A percentile compares a stretch with the other conserved stretches of the same genome.
These are phyloP conservation scores for Aspergillus melleus DNA, from an alignment of 2,329 filamentous ascomycete genomes.

Conservation along the genomic window DNA sequence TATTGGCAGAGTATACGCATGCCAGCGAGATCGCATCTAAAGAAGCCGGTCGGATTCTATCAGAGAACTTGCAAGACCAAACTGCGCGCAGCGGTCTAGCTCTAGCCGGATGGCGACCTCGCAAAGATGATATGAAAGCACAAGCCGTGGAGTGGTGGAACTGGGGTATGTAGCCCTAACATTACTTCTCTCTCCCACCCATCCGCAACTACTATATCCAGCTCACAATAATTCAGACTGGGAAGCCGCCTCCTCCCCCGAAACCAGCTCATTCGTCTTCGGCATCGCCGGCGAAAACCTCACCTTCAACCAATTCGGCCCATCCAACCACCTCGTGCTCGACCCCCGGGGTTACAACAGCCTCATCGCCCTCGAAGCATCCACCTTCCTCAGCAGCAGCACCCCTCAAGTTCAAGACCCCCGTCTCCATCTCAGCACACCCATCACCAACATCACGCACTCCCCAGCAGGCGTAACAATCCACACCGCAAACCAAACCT, in stretches of 20 bases:
- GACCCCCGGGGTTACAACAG: conserved; percentile 63
- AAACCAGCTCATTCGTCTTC: conserved; percentile 57
- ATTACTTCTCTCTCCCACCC: too few relatives aligned
- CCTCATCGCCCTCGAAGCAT: conserved; percentile 58
- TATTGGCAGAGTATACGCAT: conserved; percentile 54
- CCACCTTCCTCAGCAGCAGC: conserved; percentile 51
- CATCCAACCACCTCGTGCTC: conserved; percentile 61
- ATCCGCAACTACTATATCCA: background rate
- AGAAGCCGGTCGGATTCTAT: conserved; percentile 59
- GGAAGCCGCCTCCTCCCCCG: conserved; percentile 60
- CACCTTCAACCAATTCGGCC: conserved; percentile 63
- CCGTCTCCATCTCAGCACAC: conserved; percentile 59
- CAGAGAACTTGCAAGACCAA: conserved; percentile 61
- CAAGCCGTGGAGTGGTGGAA: conserved; percentile 64
- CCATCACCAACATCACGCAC: conserved; percentile 58
- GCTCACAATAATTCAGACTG: conserved; percentile 45
- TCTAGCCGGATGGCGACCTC: conserved; percentile 63
- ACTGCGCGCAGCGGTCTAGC: conserved; percentile 60
- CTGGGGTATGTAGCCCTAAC: conserved; percentile 35
- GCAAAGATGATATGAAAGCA: conserved; percentile 51
- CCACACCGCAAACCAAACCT: conserved; percentile 54
- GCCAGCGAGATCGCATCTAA: conserved; percentile 49
- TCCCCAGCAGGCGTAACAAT: conserved; percentile 55
- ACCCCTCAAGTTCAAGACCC: conserved; percentile 51
- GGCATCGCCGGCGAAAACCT: conserved; percentile 59